A percentile compares a stretch with the other conserved stretches of the same genome.
Conservation (phyloP, 768 basidiomycete species). For the Auricularia heimuer region DNA sequence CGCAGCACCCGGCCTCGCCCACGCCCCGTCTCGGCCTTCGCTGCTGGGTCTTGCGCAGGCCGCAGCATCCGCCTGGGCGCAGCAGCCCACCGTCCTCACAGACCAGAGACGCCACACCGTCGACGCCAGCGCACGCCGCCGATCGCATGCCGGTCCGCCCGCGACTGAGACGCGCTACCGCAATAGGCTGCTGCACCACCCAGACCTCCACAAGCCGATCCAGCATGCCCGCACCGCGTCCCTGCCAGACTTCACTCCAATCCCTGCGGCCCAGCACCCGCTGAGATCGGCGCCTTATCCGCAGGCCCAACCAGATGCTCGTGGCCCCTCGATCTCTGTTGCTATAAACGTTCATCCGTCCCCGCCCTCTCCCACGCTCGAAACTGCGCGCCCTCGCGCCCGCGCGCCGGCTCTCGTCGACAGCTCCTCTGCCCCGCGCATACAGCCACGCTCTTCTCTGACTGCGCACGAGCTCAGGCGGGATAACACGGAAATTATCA, state of each 20-base stretch:
- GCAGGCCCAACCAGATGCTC: neutral
- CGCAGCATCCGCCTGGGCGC: neutral
- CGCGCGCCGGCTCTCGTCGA: neutral
- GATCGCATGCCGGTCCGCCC: neutral
- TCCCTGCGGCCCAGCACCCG: neutral
- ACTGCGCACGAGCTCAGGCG: neutral
- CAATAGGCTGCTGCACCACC: neutral
- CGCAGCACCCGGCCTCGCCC: neutral
- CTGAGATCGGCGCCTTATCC: neutral
- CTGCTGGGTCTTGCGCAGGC: neutral
- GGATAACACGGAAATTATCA: neutral
- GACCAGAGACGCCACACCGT: neutral
- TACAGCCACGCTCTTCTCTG: neutral
- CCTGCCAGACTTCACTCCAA: neutral
- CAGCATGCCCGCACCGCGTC: neutral
- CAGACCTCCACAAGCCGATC: neutral
- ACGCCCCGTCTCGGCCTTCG: neutral
- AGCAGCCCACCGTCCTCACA: neutral
- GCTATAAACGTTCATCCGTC: neutral
- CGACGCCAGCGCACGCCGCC: neutral
- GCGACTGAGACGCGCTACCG: neutral
- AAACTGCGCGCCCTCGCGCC: neutral
- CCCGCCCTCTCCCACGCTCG: neutral
- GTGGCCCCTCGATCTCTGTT: neutral
- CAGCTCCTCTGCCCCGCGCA: neutral